These are phyloP conservation scores for Coprinopsis sp. DNA, from an alignment of 768 basidiomycete species.

Conservation along the genomic window DNA sequence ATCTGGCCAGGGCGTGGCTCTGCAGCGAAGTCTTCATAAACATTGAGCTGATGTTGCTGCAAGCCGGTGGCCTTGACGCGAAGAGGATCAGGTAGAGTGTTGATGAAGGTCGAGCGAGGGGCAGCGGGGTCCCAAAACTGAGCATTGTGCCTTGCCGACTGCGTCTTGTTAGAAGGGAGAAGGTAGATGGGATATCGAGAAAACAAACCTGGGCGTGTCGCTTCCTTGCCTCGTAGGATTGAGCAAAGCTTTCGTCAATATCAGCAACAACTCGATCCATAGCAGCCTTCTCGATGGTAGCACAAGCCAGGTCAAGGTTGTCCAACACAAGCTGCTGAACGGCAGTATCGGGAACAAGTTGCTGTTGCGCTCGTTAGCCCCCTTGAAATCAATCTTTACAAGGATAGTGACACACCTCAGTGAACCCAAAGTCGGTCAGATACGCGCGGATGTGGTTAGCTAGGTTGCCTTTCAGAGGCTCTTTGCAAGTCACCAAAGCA, in stretches of 20 bases:
- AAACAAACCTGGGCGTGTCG: slow-evolving; percentile 76
- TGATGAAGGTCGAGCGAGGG: slow-evolving; percentile 61
- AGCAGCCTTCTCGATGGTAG: slow-evolving; percentile 93
- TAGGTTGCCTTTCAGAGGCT: slow-evolving; percentile 90
- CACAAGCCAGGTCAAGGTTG: slow-evolving; percentile 90
- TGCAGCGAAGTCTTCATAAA: slow-evolving; percentile 94
- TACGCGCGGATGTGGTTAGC: slow-evolving; percentile 82
- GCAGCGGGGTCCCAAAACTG: slow-evolving; percentile 89
- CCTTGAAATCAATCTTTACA: no score
- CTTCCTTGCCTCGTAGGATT: slow-evolving; percentile 78
- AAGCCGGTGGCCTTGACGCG: slow-evolving; percentile 82
- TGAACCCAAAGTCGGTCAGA: slow-evolving; percentile 83
- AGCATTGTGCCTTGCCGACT: slow-evolving; percentile 65
- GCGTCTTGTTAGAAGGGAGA: slow-evolving; percentile 1
- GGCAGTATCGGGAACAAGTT: slow-evolving; percentile 78
- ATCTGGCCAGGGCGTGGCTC: slow-evolving; percentile 38
- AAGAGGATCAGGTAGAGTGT: slow-evolving; percentile 80
- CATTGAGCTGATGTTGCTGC: slow-evolving; percentile 73
- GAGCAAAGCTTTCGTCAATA: slow-evolving; percentile 83
- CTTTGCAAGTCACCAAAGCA: slow-evolving; percentile 96
- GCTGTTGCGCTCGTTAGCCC: slow-evolving; percentile 26
- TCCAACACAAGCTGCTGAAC: slow-evolving; percentile 78
- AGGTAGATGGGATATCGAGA: background rate
- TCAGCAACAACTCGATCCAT: slow-evolving; percentile 94
- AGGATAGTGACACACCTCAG: slow-evolving; percentile 48